A percentile compares a stretch with the other conserved stretches of the same genome.
phyloP scores from a whole-genome alignment of 805 yeast species.

The Debaryomyces tyrocola region DNA sequence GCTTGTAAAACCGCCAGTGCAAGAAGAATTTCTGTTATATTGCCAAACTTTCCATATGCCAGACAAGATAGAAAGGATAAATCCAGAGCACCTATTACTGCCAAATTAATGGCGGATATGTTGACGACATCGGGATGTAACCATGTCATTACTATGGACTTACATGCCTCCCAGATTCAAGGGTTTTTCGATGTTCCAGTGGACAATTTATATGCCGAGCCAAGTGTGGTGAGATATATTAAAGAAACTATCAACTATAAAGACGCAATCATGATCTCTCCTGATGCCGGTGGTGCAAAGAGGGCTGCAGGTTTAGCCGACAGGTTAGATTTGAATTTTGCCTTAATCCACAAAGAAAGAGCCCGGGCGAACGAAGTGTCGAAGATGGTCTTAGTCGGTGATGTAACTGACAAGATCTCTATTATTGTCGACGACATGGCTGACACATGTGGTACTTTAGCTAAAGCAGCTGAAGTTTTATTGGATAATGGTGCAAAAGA shows the following conservation, averaged over 20 bases:
- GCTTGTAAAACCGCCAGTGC: conserved; percentile 98
- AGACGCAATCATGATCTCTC: conserved; percentile 80
- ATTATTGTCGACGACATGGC: conserved; percentile 96
- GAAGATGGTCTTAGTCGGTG: conserved; percentile 95
- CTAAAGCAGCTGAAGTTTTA: conserved; percentile 89
- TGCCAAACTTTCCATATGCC: conserved; percentile 96
- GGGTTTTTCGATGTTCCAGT: conserved; percentile 96
- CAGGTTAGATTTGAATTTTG: conserved; percentile 86
- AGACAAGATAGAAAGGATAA: conserved; percentile 97
- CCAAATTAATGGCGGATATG: conserved; percentile 89
- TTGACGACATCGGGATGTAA: conserved; percentile 92
- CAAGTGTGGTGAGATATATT: conserved; percentile 81
- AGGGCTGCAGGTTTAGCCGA: conserved; percentile 95
- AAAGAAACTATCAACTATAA: conserved; percentile 57
- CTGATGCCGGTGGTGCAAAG: conserved; percentile 99
- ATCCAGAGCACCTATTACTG: conserved; percentile 94
- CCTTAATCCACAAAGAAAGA: conserved; percentile 94
- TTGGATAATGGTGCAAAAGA: conserved; percentile 76
- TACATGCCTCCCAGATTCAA: conserved; percentile 97
- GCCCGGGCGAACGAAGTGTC: conserved; percentile 94
- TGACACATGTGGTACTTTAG: conserved; percentile 95
- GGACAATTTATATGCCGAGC: conserved; percentile 94
- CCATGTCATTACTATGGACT: conserved; percentile 94
- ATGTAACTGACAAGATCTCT: conserved; percentile 80
- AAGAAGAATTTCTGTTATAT: conserved; percentile 87